Conservation (phyloP, 169 alveolate species). For the Besnoitia besnoiti region DNA sequence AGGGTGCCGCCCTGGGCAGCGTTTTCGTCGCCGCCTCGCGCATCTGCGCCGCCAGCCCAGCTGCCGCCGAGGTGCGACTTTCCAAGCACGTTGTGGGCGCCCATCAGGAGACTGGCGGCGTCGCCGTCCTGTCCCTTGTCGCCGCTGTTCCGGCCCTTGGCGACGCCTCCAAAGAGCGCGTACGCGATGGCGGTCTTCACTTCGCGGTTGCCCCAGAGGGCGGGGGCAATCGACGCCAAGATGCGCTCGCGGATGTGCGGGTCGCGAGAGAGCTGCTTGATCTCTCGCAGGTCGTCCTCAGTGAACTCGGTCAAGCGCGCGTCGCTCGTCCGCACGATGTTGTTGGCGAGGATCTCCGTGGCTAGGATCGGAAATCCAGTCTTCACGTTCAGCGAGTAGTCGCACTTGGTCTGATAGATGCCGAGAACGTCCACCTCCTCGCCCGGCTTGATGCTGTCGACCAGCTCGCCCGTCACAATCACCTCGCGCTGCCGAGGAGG, state of each 20-base stretch:
- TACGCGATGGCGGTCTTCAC: slow-evolving; percentile 92
- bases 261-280: slow-evolving; percentile 79
- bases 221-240: slow-evolving; percentile 96
- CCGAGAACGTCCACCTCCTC: slow-evolving; percentile 98
- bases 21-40: background rate
- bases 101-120: background rate
- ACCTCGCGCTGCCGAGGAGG: slow-evolving; percentile 98
- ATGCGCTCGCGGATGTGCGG: slow-evolving; percentile 95
- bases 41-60: background rate
- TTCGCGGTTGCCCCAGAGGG: slow-evolving; percentile 96
- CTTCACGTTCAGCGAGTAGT: slow-evolving; percentile 87
- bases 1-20: background rate
- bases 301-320: slow-evolving; percentile 42
- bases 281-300: slow-evolving; percentile 53
- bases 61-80: background rate
- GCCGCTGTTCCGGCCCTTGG: slow-evolving; percentile 83
- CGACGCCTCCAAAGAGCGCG: slow-evolving; percentile 93
- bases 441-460: slow-evolving; percentile 99
- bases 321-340: slow-evolving; percentile 41
- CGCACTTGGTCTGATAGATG: slow-evolving; percentile 85
- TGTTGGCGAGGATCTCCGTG: slow-evolving; percentile 56
- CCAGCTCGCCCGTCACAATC: slow-evolving; percentile 95
- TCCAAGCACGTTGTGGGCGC: background rate
- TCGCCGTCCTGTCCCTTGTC: background rate
- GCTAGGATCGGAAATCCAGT: slow-evolving; percentile 81